Conservation (phyloP, 2,329 filamentous ascomycete genomes). For the Myriosclerotinia scirpicola region DNA sequence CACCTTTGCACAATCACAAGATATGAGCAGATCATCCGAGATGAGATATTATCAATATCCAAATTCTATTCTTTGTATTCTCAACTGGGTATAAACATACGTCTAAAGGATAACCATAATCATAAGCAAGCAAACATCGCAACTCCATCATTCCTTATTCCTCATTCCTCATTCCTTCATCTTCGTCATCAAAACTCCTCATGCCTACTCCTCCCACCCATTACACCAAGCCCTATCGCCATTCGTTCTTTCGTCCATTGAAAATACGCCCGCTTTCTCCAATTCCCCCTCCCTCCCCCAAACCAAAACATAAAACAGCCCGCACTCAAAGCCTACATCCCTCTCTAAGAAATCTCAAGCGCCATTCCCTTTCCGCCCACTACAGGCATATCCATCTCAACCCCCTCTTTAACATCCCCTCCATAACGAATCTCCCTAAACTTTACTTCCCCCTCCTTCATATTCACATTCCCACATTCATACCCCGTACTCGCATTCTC, state of each 20-base stretch:
- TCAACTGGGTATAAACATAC: slow-evolving; percentile 18
- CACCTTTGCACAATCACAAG: no score
- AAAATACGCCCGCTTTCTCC: no score
- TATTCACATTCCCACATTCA: not conserved
- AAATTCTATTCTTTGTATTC: slow-evolving; percentile 12
- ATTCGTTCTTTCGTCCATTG: not conserved
- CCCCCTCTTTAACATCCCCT: no score
- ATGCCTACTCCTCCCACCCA: not conserved
- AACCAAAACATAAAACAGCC: not conserved
- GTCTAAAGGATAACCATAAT: slow-evolving; percentile 5
- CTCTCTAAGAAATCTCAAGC: slow-evolving; percentile 13
- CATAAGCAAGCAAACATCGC: slow-evolving; percentile 9
- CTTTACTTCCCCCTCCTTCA: not conserved
- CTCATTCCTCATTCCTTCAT: not conserved
- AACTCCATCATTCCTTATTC: not conserved
- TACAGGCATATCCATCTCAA: not conserved
- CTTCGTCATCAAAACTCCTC: not conserved
- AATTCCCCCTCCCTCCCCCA: no score
- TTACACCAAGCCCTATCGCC: not conserved
- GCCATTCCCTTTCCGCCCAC: slow-evolving; percentile 2
- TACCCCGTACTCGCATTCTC: not conserved
- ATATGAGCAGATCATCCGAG: rapidly evolving
- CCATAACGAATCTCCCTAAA: slow-evolving; percentile 20
- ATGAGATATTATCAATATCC: not conserved
- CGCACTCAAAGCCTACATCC: not conserved